Evolutionary conservation across 73 alveolate species (phyloP).

Genomic region (Stentor coeruleus): DNA sequence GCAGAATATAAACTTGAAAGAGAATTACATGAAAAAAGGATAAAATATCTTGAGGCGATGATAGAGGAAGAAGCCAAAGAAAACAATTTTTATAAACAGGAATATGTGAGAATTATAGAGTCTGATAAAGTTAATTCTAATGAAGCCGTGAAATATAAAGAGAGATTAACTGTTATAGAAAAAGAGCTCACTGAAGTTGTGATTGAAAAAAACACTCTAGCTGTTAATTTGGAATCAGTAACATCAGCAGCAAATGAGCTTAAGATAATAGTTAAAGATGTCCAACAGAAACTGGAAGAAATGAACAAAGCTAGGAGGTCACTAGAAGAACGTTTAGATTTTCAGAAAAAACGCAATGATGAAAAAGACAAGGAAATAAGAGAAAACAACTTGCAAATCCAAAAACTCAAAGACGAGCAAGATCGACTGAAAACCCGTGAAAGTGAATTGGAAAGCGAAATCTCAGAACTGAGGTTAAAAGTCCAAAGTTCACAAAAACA

Average conservation of each 20-base stretch:
- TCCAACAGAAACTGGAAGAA: constrained; percentile 18
- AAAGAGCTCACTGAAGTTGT: background rate
- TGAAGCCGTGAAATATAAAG: background rate
- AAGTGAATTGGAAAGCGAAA: background rate
- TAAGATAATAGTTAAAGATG: background rate
- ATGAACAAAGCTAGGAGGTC: constrained; percentile 6
- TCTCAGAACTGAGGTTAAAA: background rate
- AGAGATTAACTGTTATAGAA: background rate
- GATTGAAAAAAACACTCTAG: background rate
- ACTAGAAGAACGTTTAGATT: background rate
- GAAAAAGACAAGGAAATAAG: background rate
- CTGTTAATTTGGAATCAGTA: background rate
- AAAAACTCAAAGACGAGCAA: background rate
- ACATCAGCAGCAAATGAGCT: background rate
- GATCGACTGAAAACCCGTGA: constrained; percentile 4
- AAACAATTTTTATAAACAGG: background rate
- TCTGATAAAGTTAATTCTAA: background rate
- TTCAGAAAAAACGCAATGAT: background rate
- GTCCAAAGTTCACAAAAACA: constrained; percentile 22
- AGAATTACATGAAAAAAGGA: background rate
- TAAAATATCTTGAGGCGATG: background rate
- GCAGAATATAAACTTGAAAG: background rate
- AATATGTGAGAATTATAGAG: constrained; percentile 15
- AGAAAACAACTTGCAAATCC: background rate
- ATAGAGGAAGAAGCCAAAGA: background rate